Evolutionary conservation across 495 filamentous ascomycete genomes (phyloP), one percentile per base, ranked within the genome.

Genomic region (Lindgomyces ingoldianus): DNA sequence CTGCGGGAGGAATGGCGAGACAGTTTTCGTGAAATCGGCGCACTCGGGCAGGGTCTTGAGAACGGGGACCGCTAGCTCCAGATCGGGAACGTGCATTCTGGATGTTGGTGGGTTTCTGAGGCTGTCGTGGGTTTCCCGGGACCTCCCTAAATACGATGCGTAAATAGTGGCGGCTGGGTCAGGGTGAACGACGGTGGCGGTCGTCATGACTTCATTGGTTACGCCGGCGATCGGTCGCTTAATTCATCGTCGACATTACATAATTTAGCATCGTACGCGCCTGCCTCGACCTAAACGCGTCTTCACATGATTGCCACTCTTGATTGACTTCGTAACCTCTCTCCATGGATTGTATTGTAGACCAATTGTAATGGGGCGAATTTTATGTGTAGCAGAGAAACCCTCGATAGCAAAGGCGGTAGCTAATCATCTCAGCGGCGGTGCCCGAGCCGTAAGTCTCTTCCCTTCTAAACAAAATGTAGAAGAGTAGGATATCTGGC

Each of bases 381-480:
- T 96, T 64, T 82, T 98, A 25, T 98, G 95, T 72, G 92, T 98
- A 66, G 94, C 94, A 58, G 94, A 98, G 73, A 98, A 98, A 77
- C 92, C 92, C 55, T 93, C 93, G 33, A 98, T 98, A 60, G 89
- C 94, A 53, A 96, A 91, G 76, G 91, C 94, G 46, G 95, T 98
- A 52, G 89, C 94, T 30, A 83, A 85, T 52, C 93, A 97, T 78
- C 81, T 98, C 50, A 87, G 88, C 21, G 91, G 91, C 49, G 75
- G 79, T 25, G 81, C 87, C 56, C 82, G 83, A 73, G 85, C 81
- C 41, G 92, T 95, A 79, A 75, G 85, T 83, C 49, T n/a, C 2
- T 30, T 22, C 21, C 41, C 33, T 24, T 19, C 26, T 57, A 21
- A 3, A n/a, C 30, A 46, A 8, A 2, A 24, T 49, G 8, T 53